Base-by-base conservation (phyloP, 345 rosid genomes). In the Triadica sebifera region DNA sequence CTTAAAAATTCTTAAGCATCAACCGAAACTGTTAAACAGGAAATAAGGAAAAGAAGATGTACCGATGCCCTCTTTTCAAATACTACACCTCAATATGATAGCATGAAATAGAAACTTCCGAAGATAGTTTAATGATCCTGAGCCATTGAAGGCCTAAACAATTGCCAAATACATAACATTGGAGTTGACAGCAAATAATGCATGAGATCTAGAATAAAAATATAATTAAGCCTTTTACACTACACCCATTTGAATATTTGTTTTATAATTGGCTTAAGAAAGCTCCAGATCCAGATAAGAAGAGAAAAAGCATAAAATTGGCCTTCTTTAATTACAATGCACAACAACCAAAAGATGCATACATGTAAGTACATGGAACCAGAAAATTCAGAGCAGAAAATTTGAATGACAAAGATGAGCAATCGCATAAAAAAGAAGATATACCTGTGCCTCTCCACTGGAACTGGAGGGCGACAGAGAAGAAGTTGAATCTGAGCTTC, bases 391-490 rank as follows among this genome's bases (percentile, higher is more conserved):
- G 69, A 12, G 16, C 68, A 51, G 49, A 41, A 59, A 11, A 16
- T 47, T 47, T 39, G 53, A 63, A 49, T 62, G 57, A 41, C 71
- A 70, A 4, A 69, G 34, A 41, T 5, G 68, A 13, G 71, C 19
- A 34, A 77, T 56, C 41, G 22, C 41, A 58, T 17, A 19, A 17
- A 8, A 25, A 29, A 29, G 65, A 47, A 70, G 3, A 72, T 4
- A 74, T 84, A 95, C 98, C 93, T 95, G 99, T 74, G 84, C 90
- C 76, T 91, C 96, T 82, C 94, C 97, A 72, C 81, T 88, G 41
- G 91, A 91, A 85, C 96, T 91, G 77, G 93, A 91, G 51, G 98
- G 99, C 67, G 99, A 95, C 77, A 80, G 94, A 9, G 89, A 90
- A 68, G 89, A 90, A 68, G 89, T 92, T 76, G 98, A 93, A 84